phyloP scores from a whole-genome alignment of 2,329 filamentous ascomycete species.

The Fusarium albosuccineum region DNA sequence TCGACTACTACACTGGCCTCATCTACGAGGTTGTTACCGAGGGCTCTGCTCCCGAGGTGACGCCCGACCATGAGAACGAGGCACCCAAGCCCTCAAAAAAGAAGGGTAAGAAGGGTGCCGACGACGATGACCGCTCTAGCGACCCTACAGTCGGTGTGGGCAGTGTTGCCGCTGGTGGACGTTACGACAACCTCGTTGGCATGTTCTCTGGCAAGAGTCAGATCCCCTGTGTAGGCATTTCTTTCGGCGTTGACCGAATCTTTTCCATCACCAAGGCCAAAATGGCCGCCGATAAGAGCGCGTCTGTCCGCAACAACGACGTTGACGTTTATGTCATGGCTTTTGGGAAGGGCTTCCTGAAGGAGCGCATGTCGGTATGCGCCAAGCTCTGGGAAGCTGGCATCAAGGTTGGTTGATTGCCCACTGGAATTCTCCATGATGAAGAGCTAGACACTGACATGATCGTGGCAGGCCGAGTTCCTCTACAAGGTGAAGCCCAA shows the following conservation, averaged over 20 bases:
- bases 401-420: conserved; percentile 72
- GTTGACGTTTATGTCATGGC: conserved; percentile 97
- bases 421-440: background rate
- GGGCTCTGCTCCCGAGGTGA: conserved; percentile 72
- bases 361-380: conserved; percentile 86
- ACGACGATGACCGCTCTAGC: conserved; percentile 76
- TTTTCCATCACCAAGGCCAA: conserved; percentile 89
- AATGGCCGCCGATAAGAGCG: conserved; percentile 73
- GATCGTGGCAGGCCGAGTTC: conserved; percentile 77
- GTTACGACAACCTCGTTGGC: conserved; percentile 92
- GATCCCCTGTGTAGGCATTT: conserved; percentile 77
- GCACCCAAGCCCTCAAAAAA: conserved; percentile 58
- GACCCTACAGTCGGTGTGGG: conserved; percentile 88
- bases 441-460: conserved; percentile 40
- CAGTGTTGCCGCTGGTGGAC: conserved; percentile 88
- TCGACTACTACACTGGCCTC: conserved; percentile 93
- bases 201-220: conserved; percentile 91
- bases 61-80: conserved; percentile 52
- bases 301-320: conserved; percentile 68
- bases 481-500: conserved; percentile 92
- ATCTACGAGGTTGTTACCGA: conserved; percentile 93
- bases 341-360: conserved; percentile 87
- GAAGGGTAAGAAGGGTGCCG: conserved; percentile 65
- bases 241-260: conserved; percentile 95
- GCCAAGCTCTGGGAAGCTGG: conserved; percentile 86